These are phyloP conservation scores for Vitis rupestris DNA, from an alignment of 164 flowering plant species.

Conservation along the genomic window DNA sequence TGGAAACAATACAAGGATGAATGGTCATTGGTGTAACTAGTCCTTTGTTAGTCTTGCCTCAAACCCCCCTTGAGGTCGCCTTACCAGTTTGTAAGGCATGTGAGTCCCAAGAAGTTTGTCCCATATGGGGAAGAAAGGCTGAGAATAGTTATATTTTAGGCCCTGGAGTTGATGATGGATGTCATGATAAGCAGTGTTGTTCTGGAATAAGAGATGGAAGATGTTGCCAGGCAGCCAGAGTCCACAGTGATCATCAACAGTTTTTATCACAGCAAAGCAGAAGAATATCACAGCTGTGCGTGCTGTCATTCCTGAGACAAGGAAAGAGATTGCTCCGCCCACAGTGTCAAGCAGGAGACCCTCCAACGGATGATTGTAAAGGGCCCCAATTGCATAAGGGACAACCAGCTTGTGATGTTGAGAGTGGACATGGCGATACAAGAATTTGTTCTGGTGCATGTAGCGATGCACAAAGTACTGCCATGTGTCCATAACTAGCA, in stretches of 20 bases:
- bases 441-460: constrained; percentile 82
- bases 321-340: constrained; percentile 79
- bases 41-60: constrained; percentile 63
- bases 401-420: constrained; percentile 81
- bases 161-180: constrained; percentile 82
- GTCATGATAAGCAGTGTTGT: constrained; percentile 84
- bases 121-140: constrained; percentile 78
- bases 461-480: constrained; percentile 82
- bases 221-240: constrained; percentile 82
- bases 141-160: constrained; percentile 64
- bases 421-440: constrained; percentile 73
- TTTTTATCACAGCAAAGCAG: constrained; percentile 72
- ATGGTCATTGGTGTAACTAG: constrained; percentile 8
- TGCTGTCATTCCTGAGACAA: constrained; percentile 80
- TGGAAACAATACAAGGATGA: not conserved
- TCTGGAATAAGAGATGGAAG: constrained; percentile 67
- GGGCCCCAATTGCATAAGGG: constrained; percentile 82
- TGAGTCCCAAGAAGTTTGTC: constrained; percentile 75
- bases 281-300: constrained; percentile 67
- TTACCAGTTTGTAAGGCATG: constrained; percentile 58
- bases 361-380: constrained; percentile 82
- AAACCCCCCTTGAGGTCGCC: constrained; percentile 66
- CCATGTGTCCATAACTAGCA: constrained; percentile 86
- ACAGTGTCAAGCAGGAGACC: constrained; percentile 81
- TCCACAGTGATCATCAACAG: constrained; percentile 89